These are phyloP conservation scores for Penicillium sp. DNA, from an alignment of 2,329 filamentous ascomycete genomes.

Conservation along the genomic window DNA sequence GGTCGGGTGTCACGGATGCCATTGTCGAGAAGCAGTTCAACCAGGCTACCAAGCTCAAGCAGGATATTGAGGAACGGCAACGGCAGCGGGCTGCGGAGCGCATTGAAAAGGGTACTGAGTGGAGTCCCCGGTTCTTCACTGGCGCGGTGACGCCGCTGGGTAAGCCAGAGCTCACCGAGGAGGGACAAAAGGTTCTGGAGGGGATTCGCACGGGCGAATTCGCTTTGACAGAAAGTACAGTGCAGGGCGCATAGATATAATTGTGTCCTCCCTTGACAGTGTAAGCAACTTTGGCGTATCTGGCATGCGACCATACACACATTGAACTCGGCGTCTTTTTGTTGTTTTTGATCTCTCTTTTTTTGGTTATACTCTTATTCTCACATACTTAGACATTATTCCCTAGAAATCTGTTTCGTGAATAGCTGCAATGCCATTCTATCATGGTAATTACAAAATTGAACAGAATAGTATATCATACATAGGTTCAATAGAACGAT, in stretches of 20 bases:
- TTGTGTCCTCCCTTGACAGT: constrained; percentile 7
- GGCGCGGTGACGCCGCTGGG: constrained; percentile 60
- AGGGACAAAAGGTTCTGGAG: constrained; percentile 59
- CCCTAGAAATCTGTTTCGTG: constrained; percentile 1
- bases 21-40: constrained; percentile 80
- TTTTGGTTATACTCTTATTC: constrained; percentile 4
- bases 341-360: neutral
- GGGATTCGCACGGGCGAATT: constrained; percentile 56
- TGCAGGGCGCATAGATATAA: constrained; percentile 34
- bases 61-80: constrained; percentile 88
- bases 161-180: constrained; percentile 61
- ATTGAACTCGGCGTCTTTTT: constrained; percentile 17
- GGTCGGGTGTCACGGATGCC: constrained; percentile 82
- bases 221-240: constrained; percentile 45
- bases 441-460: neutral
- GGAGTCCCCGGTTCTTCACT: constrained; percentile 86
- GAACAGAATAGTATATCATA: neutral
- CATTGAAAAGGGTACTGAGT: constrained; percentile 67
- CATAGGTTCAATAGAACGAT: constrained; percentile 4
- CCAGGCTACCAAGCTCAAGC: constrained; percentile 81
- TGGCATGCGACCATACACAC: constrained; percentile 22
- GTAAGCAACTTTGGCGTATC: constrained; percentile 26
- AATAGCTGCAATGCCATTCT: neutral
- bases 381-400: constrained; percentile 21
- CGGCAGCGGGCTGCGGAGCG: constrained; percentile 79